Conservation (phyloP, 352 stramenopile genomes). For the Globisporangium ultimum region DNA sequence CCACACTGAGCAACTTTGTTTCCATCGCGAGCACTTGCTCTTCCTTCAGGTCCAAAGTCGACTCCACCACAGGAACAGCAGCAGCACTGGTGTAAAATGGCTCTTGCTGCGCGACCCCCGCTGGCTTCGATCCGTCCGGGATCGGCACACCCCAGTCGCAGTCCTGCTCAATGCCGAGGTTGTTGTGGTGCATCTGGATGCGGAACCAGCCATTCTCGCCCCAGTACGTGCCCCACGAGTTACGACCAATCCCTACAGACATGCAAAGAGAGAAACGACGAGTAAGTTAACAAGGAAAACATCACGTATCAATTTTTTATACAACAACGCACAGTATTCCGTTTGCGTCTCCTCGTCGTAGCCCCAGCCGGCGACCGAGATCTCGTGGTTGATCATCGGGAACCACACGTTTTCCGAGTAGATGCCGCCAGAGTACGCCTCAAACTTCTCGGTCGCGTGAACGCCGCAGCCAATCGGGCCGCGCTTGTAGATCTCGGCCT, state of each 20-base stretch:
- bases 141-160: constrained; percentile 89
- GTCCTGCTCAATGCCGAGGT: constrained; percentile 85
- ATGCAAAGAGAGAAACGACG: too few relatives aligned
- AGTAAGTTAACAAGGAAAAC: constrained; percentile 1
- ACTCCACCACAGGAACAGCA: too few relatives aligned
- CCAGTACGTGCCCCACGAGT: constrained; percentile 91
- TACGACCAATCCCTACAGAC: constrained; percentile 82
- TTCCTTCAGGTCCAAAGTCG: constrained; percentile 9
- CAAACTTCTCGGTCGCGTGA: constrained; percentile 84
- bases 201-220: constrained; percentile 92
- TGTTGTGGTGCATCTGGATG: constrained; percentile 89
- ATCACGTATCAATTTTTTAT: too few relatives aligned
- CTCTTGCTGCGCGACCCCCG: too few relatives aligned
- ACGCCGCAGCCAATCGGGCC: constrained; percentile 88
- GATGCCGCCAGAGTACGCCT: constrained; percentile 73
- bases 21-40: background rate
- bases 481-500: constrained; percentile 90
- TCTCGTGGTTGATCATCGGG: constrained; percentile 86
- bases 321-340: constrained; percentile 83
- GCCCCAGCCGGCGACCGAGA: constrained; percentile 87
- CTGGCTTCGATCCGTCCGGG: constrained; percentile 70
- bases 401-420: constrained; percentile 85
- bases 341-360: constrained; percentile 81
- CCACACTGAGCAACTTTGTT: too few relatives aligned
- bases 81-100: too few relatives aligned